A percentile compares a stretch with the other conserved stretches of the same genome.
phyloP scores from a whole-genome alignment of 2,329 filamentous ascomycete genomes.

The Xylariaceae sp. region DNA sequence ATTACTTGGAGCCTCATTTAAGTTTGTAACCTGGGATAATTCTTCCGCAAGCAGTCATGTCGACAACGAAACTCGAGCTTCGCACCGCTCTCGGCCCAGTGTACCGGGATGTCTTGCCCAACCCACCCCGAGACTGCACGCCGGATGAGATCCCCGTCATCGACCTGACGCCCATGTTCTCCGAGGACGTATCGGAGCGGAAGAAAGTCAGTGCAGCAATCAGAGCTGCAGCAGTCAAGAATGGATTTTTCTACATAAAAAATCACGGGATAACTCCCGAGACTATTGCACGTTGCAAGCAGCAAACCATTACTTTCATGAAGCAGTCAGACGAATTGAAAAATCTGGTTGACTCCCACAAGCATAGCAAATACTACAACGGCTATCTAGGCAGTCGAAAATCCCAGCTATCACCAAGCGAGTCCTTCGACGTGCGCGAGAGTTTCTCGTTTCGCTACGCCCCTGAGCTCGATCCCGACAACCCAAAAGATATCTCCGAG shows the following conservation, averaged over 20 bases:
- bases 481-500: conserved; percentile 36
- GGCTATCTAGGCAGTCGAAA: conserved; percentile 44
- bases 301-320: conserved; percentile 44
- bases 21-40: background rate
- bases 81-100: conserved; percentile 33
- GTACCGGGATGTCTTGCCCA: conserved; percentile 31
- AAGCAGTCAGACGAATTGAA: conserved; percentile 44
- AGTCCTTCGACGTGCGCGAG: conserved; percentile 51
- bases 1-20: background rate
- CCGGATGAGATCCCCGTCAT: conserved; percentile 52
- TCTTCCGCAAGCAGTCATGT: conserved; percentile 16
- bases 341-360: conserved; percentile 33
- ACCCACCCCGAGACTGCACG: conserved; percentile 31
- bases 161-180: conserved; percentile 44
- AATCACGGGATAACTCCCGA: conserved; percentile 45
- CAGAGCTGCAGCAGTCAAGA: conserved; percentile 45
- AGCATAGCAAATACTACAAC: conserved; percentile 43
- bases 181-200: conserved; percentile 34
- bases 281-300: conserved; percentile 33
- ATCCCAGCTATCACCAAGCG: conserved; percentile 48
- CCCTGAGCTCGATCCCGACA: conserved; percentile 49
- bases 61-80: conserved; percentile 31
- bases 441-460: conserved; percentile 52
- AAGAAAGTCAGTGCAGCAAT: conserved; percentile 41
- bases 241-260: conserved; percentile 55